Percentiles rank a stretch among this genome's conserved stretches.
Conservation (phyloP, 1,284 basidiomycete species). For the Porogramme epimiltina region DNA sequence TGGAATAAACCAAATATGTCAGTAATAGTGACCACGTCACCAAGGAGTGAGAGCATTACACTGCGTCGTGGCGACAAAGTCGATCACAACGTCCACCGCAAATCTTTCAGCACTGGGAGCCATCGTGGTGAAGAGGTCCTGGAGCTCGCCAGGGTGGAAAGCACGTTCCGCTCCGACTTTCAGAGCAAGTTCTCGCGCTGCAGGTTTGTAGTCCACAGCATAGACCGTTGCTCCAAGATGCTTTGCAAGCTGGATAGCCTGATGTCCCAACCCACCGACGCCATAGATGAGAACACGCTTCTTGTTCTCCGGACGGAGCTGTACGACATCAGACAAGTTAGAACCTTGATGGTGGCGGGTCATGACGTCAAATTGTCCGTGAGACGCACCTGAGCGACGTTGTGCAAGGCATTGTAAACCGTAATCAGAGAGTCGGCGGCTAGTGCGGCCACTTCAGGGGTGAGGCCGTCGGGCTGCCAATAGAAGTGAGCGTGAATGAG, state of each 20-base stretch:
- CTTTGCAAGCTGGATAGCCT: constrained; percentile 13
- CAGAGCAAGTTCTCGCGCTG: background rate
- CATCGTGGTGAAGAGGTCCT: background rate
- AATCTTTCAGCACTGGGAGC: background rate
- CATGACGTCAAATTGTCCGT: too few species aligned
- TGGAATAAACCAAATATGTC: background rate
- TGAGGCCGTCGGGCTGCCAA: constrained; percentile 4
- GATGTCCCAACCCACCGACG: constrained; percentile 14
- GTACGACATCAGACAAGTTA: too few species aligned
- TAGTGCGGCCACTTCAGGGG: constrained; percentile 4
- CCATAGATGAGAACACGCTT: constrained; percentile 15
- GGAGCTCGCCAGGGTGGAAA: background rate
- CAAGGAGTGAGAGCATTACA: too few species aligned
- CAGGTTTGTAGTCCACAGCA: background rate
- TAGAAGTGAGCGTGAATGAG: background rate
- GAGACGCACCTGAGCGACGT: constrained; percentile 7
- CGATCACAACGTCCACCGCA: background rate
- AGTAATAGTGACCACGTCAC: background rate
- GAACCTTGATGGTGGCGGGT: background rate
- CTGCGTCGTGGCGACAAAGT: background rate
- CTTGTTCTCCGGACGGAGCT: constrained; percentile 1
- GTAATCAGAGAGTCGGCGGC: constrained; percentile 9
- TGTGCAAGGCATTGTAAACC: constrained; percentile 10
- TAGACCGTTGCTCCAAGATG: constrained; percentile 12
- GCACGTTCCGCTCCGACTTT: background rate